Evolutionary conservation across 2,329 filamentous ascomycete species (phyloP).

Genomic region (Fusarium denticulatum): DNA sequence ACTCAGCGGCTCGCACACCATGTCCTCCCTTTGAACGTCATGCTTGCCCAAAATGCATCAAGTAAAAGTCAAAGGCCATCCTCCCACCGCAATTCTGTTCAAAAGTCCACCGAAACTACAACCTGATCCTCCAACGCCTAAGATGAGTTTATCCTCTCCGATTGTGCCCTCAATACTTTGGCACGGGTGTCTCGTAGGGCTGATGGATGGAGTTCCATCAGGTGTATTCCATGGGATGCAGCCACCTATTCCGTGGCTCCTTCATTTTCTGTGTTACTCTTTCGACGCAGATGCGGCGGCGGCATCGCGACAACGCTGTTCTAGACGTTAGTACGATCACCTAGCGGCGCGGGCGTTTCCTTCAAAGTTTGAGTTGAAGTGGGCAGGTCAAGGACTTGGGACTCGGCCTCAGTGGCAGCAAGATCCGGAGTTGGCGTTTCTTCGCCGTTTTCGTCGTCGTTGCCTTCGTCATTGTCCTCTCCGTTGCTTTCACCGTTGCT

Average conservation of each 20-base stretch:
- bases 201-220: background rate
- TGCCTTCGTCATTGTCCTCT: background rate
- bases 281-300: background rate
- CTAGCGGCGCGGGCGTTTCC: constrained; percentile 14
- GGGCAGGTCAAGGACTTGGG: constrained; percentile 18
- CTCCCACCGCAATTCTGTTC: background rate
- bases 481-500: background rate
- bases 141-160: background rate
- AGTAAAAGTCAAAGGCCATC: background rate
- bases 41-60: background rate
- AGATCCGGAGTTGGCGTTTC: background rate
- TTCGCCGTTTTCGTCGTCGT: constrained; percentile 51
- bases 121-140: background rate
- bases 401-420: background rate
- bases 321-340: constrained; percentile 23
- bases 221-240: background rate
- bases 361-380: constrained; percentile 19
- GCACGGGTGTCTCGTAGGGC: background rate
- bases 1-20: background rate
- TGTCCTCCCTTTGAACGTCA: no score
- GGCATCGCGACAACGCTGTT: background rate
- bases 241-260: background rate
- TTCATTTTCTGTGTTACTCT: background rate
- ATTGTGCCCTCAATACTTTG: background rate
- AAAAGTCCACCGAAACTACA: background rate